Percentiles rank a stretch among this genome's conserved stretches.
These are phyloP conservation scores for Fusarium lateritium DNA, from an alignment of 2,329 filamentous ascomycete genomes.

Conservation along the genomic window DNA sequence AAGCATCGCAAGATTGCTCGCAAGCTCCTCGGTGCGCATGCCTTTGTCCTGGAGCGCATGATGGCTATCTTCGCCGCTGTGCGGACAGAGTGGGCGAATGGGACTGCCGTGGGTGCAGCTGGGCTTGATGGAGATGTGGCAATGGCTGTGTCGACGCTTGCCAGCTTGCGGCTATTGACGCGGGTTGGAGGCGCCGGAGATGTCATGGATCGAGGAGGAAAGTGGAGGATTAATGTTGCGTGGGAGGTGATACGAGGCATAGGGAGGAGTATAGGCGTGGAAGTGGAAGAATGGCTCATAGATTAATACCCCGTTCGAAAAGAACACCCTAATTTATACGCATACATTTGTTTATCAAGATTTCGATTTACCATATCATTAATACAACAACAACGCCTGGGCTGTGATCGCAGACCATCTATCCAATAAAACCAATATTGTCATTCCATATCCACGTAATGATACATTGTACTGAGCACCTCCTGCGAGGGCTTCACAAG, in stretches of 20 bases:
- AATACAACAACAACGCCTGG: conserved; percentile 32
- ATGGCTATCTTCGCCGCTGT: conserved; percentile 83
- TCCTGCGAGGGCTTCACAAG: conserved; percentile 13
- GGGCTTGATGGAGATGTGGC: conserved; percentile 69
- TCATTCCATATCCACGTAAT: conserved; percentile 46
- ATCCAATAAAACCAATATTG: conserved; percentile 33
- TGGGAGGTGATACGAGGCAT: conserved; percentile 82
- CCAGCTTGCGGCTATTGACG: conserved; percentile 78
- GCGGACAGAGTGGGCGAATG: conserved; percentile 66
- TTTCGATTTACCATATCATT: conserved; percentile 20
- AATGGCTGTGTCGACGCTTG: conserved; percentile 79
- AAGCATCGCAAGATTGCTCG: conserved; percentile 81
- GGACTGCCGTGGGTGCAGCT: conserved; percentile 47
- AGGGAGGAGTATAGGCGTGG: conserved; percentile 81
- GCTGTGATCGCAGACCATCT: conserved; percentile 33
- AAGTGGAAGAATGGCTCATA: conserved; percentile 82
- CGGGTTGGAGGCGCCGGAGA: conserved; percentile 75
- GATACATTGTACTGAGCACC: conserved; percentile 38
- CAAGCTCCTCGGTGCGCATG: conserved; percentile 81
- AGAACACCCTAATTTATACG: neutral
- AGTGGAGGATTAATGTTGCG: conserved; percentile 84
- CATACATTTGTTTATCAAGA: neutral
- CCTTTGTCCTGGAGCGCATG: conserved; percentile 84
- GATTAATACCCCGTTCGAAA: conserved; percentile 62
- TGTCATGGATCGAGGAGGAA: conserved; percentile 76